Base-by-base conservation (phyloP, 805 yeast species). In the Metschnikowia similis region DNA sequence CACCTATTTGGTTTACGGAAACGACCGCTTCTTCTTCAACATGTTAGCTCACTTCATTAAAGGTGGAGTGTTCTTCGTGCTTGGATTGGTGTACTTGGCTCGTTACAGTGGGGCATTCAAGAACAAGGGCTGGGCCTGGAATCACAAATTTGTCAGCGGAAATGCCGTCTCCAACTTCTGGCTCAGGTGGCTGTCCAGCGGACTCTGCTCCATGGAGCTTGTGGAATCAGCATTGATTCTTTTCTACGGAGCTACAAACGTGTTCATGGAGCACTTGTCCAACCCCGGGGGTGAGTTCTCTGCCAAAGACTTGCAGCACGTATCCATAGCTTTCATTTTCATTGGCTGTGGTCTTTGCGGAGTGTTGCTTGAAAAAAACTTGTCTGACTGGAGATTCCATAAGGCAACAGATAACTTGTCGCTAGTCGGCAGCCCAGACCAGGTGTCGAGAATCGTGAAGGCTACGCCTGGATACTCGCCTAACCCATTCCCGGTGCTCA, bases 281-380 rank as follows among this genome's bases (percentile, higher is more conserved):
- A 63, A 59, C 45, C 70, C 82, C 5, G 94, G 86, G 48, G 95
- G 96, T 21, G 81, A 67, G 31, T 94, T 97, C 97, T 74, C 87
- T 8, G 87, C 96, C 35, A 89, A 89, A 65, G 97, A 89, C 61
- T 74, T 89, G 54, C 97, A 89, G 70, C 97, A 89, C 62, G 91
- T 74, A 6, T 87, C 96, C 13, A 90, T 89, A 63, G 97, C 97
- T 1, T 89, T 89, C 63, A 84, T 89, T 83, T 92, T 77, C 66
- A 77, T 94, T 58, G 98, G 99, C 6, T 83, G 90, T 41, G 99
- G 99, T 2, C 73, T 90, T 40, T 87, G 97, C 70, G 99, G 99
- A 6, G 76, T 92, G 26, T 74, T 91, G 35, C 74, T 88, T 8
- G 99, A 94, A 68, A 61, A 77, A n/a, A 78, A 80, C 55, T 72